Evolutionary conservation across 495 filamentous ascomycete species (phyloP).

Genomic region (Pseudevernia furfuracea): DNA sequence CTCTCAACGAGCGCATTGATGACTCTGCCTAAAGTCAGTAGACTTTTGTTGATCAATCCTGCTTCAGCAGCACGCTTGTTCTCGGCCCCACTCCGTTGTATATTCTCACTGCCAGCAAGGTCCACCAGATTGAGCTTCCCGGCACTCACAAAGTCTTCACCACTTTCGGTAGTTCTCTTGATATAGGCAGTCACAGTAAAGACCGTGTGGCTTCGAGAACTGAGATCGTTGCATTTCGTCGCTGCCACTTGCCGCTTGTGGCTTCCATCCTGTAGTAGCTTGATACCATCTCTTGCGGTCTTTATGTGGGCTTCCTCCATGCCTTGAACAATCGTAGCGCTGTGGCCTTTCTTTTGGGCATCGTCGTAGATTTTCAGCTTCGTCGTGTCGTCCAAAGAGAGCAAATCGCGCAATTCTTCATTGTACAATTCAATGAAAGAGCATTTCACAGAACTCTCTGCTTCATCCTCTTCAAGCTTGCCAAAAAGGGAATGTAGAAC

Average conservation of each 20-base stretch:
- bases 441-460: slow-evolving; percentile 87
- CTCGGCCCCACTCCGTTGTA: slow-evolving; percentile 90
- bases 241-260: slow-evolving; percentile 92
- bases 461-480: slow-evolving; percentile 69
- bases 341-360: slow-evolving; percentile 68
- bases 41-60: slow-evolving; percentile 93
- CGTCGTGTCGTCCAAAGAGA: slow-evolving; percentile 67
- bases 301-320: slow-evolving; percentile 96
- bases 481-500: slow-evolving; percentile 78
- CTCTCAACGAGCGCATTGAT: slow-evolving; percentile 97
- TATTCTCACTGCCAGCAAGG: slow-evolving; percentile 94
- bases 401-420: slow-evolving; percentile 85
- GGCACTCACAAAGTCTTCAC: slow-evolving; percentile 84
- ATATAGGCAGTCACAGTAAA: slow-evolving; percentile 89
- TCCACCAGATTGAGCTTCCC: slow-evolving; percentile 96
- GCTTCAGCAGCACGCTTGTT: slow-evolving; percentile 96
- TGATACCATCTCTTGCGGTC: slow-evolving; percentile 73
- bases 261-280: slow-evolving; percentile 81
- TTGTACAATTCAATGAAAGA: slow-evolving; percentile 99
- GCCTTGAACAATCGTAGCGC: slow-evolving; percentile 79
- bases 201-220: slow-evolving; percentile 89
- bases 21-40: slow-evolving; percentile 88
- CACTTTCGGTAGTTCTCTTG: slow-evolving; percentile 70
- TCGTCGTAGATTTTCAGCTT: slow-evolving; percentile 97
- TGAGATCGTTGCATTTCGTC: slow-evolving; percentile 96